phyloP scores from a whole-genome alignment of 2,329 filamentous ascomycete species.

The Pyrenochaeta sp. region DNA sequence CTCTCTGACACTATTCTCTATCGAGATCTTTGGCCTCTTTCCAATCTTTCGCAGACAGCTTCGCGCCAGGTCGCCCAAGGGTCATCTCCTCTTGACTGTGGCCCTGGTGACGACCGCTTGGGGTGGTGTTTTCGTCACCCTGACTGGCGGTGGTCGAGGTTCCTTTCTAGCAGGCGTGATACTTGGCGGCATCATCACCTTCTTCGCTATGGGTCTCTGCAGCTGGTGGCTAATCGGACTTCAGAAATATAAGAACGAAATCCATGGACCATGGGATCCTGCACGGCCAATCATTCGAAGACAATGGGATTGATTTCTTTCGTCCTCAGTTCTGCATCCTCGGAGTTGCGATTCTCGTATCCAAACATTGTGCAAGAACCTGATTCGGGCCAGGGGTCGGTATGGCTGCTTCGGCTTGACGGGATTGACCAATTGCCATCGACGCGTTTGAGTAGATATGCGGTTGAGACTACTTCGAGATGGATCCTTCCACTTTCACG shows the following conservation, averaged over 20 bases:
- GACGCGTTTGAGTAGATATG: conserved; percentile 24
- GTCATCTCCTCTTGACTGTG: conserved; percentile 79
- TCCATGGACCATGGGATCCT: conserved; percentile 96
- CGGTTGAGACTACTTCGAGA: conserved; percentile 38
- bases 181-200: conserved; percentile 75
- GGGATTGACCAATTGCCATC: conserved; percentile 22
- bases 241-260: conserved; percentile 99
- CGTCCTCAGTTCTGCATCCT: conserved; percentile 18
- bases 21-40: conserved; percentile 96
- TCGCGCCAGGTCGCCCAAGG: conserved; percentile 79
- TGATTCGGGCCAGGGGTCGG: conserved; percentile 38
- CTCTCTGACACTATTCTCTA: conserved; percentile 91
- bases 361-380: conserved; percentile 38
- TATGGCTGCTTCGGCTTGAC: conserved; percentile 16
- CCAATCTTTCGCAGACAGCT: conserved; percentile 96
- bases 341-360: conserved; percentile 35
- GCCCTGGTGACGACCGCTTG: conserved; percentile 81
- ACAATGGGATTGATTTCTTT: conserved; percentile 56
- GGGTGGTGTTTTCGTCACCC: conserved; percentile 72
- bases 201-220: conserved; percentile 86
- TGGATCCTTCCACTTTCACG: conserved; percentile 34
- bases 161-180: conserved; percentile 74
- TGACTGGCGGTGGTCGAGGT: conserved; percentile 62
- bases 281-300: conserved; percentile 86
- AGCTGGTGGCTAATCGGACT: conserved; percentile 98